Conservation (phyloP, 176 grass and related monocot genomes). For the Carex parvula region DNA sequence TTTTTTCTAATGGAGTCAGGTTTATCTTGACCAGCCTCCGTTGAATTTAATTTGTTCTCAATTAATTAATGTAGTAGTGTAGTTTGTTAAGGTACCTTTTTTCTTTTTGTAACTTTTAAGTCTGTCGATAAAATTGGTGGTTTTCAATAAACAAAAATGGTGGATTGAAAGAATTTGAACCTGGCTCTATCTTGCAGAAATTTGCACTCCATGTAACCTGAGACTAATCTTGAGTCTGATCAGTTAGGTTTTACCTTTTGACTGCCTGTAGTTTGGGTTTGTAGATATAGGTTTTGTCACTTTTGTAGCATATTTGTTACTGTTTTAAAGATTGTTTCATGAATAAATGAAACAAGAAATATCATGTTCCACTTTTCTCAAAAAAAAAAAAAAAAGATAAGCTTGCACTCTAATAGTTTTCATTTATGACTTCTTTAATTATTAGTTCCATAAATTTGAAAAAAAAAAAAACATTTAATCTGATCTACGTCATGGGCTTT, state of each 20-base stretch:
- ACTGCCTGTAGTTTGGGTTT: background rate
- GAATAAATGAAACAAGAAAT: background rate
- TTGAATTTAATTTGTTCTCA: constrained; percentile 15
- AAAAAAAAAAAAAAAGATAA: background rate
- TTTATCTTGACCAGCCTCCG: background rate
- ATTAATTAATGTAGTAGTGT: background rate
- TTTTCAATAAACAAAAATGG: background rate
- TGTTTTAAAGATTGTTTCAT: background rate
- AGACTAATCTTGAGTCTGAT: background rate
- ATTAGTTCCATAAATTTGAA: background rate
- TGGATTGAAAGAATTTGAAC: background rate
- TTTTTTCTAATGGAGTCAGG: background rate
- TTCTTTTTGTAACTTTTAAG: background rate
- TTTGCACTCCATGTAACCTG: background rate
- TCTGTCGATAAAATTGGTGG: background rate
- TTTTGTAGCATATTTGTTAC: background rate
- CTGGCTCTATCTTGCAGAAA: background rate
- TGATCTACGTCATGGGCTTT: background rate
- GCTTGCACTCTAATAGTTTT: background rate
- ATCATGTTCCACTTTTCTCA: background rate
- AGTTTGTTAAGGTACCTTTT: background rate
- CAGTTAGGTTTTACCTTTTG: background rate
- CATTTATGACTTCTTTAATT: background rate
- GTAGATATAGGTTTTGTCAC: background rate
- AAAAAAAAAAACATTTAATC: background rate